phyloP scores from a whole-genome alignment of 2,329 filamentous ascomycete genomes.

The Akanthomyces lecanii region DNA sequence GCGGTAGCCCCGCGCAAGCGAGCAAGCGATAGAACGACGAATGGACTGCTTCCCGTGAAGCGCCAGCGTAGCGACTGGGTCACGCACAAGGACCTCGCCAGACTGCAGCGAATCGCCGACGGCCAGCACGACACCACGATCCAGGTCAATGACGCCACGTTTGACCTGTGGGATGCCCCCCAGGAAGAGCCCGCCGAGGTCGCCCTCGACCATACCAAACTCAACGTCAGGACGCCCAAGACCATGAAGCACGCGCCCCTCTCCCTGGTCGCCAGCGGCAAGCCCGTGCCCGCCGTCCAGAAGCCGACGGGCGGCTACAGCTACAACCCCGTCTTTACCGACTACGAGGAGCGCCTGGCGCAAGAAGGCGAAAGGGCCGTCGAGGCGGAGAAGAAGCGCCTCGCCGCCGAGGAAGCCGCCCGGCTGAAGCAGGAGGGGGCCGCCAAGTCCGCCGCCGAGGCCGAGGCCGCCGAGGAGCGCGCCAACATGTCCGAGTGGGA shows the following conservation, averaged over 20 bases:
- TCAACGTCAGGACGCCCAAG: constrained; percentile 65
- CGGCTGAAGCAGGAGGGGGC: constrained; percentile 63
- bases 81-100: constrained; percentile 75
- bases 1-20: constrained; percentile 78
- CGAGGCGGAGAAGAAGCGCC: constrained; percentile 70
- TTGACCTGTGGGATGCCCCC: constrained; percentile 71
- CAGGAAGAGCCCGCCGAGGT: constrained; percentile 35
- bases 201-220: constrained; percentile 61
- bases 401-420: constrained; percentile 64
- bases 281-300: constrained; percentile 70
- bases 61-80: constrained; percentile 74
- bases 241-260: constrained; percentile 75
- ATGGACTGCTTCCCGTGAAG: constrained; percentile 72
- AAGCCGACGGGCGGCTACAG: constrained; percentile 79
- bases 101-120: constrained; percentile 74
- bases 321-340: constrained; percentile 85
- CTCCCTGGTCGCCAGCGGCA: constrained; percentile 78
- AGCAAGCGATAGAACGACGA: constrained; percentile 61
- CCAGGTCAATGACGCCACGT: constrained; percentile 57
- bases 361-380: constrained; percentile 75
- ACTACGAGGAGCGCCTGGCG: constrained; percentile 74
- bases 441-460: constrained; percentile 65
- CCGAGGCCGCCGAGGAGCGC: constrained; percentile 67
- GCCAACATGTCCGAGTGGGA: constrained; percentile 68
- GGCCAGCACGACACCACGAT: constrained; percentile 57